Evolutionary conservation across 208 protist genomes (phyloP).

Genomic region (Leishmania gerbilli): DNA sequence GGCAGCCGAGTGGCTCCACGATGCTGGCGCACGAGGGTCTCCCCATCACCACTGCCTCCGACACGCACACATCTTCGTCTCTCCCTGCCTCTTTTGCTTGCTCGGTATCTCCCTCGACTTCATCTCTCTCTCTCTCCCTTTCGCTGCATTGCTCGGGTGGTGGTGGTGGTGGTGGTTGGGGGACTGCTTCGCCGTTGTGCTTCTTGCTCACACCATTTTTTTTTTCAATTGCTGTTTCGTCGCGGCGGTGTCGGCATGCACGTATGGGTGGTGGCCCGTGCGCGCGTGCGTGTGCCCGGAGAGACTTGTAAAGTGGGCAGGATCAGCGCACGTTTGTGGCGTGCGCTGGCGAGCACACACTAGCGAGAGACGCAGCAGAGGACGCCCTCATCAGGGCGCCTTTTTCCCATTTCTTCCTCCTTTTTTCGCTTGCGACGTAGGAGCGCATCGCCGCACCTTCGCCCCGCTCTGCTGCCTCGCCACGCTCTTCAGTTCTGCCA

Average conservation of each 20-base stretch:
- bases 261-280: background rate
- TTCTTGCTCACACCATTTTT: slow-evolving; percentile 5
- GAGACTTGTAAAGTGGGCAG: background rate
- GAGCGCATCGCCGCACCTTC: background rate
- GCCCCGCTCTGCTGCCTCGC: background rate
- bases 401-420: background rate
- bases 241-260: background rate
- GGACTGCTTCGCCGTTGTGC: background rate
- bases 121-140: background rate
- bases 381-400: background rate
- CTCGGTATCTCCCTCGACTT: background rate
- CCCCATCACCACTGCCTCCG: background rate
- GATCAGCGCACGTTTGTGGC: background rate
- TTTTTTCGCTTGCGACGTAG: background rate
- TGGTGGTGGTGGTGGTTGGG: background rate
- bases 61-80: background rate
- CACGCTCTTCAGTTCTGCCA: background rate
- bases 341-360: background rate
- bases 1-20: background rate
- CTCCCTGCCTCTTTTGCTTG: background rate
- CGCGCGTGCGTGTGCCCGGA: background rate
- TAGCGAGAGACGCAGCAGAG: background rate
- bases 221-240: background rate
- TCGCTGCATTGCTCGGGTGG: background rate
- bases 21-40: background rate